Conservation (phyloP, 495 filamentous ascomycete genomes). For the Bacidia rubella region DNA sequence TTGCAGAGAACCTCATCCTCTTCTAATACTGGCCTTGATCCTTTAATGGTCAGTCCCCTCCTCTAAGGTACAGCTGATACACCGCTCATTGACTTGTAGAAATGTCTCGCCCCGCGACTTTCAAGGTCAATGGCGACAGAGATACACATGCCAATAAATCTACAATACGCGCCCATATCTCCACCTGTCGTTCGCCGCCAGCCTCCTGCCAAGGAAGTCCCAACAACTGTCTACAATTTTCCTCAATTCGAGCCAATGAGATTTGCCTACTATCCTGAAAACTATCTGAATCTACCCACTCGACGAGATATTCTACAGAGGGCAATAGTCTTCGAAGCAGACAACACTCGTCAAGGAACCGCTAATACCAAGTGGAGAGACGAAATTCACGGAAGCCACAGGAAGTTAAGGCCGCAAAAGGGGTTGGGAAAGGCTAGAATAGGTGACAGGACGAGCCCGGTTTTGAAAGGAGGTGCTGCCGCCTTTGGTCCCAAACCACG, state of each 20-base stretch:
- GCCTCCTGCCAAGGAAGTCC: slow-evolving; percentile 40
- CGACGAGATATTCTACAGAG: slow-evolving; percentile 88
- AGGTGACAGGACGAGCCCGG: slow-evolving; percentile 70
- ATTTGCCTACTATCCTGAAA: slow-evolving; percentile 63
- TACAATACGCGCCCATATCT: slow-evolving; percentile 15
- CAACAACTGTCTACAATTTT: slow-evolving; percentile 78
- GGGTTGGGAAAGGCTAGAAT: slow-evolving; percentile 66
- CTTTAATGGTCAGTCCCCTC: slow-evolving; percentile 27
- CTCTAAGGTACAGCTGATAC: not conserved
- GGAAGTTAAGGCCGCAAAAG: slow-evolving; percentile 75
- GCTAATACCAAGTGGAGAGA: slow-evolving; percentile 71
- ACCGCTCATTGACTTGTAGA: slow-evolving; percentile 22
- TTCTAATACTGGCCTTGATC: slow-evolving; percentile 15
- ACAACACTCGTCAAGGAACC: slow-evolving; percentile 73
- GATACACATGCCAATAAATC: slow-evolving; percentile 26
- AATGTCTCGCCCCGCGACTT: slow-evolving; percentile 34
- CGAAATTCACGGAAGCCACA: slow-evolving; percentile 68
- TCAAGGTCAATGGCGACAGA: slow-evolving; percentile 74
- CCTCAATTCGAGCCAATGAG: slow-evolving; percentile 74
- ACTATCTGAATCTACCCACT: slow-evolving; percentile 72
- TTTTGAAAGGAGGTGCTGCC: slow-evolving; percentile 75
- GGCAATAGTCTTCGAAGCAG: slow-evolving; percentile 85
- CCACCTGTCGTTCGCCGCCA: slow-evolving; percentile 19
- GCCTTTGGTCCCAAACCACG: slow-evolving; percentile 74
- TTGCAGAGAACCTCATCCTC: not conserved